Percentiles rank a stretch among this genome's conserved stretches.
These are phyloP conservation scores for Quillaja saponaria DNA, from an alignment of 306 rosid species.

Conservation along the genomic window DNA sequence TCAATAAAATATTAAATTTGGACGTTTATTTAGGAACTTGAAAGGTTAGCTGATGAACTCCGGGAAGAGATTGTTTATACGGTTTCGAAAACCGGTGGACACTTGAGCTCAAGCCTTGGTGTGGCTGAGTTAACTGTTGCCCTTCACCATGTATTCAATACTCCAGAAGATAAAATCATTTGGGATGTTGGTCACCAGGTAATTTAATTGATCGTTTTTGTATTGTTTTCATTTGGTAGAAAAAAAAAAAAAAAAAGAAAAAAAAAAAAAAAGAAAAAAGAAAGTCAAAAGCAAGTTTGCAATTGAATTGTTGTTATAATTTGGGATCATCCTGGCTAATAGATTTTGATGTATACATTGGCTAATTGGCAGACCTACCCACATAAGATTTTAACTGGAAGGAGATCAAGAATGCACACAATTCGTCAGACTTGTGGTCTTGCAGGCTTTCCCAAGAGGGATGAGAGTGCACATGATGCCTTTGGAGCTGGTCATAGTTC, in stretches of 20 bases:
- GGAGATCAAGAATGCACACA: constrained; percentile 67
- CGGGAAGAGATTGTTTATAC: constrained; percentile 57
- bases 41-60: constrained; percentile 46
- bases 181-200: constrained; percentile 88
- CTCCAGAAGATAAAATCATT: constrained; percentile 65
- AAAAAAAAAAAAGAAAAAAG: too few species aligned
- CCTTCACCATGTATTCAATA: constrained; percentile 60
- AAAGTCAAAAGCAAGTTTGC: too few species aligned
- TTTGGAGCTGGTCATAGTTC: constrained; percentile 72
- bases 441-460: constrained; percentile 71
- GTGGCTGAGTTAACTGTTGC: constrained; percentile 69
- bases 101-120: constrained; percentile 69
- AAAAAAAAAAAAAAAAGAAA: too few species aligned
- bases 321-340: background rate
- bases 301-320: too few species aligned
- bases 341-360: background rate
- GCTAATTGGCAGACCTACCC: constrained; percentile 48
- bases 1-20: background rate
- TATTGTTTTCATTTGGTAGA: background rate
- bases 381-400: constrained; percentile 69
- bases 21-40: constrained; percentile 48
- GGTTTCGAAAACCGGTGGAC: constrained; percentile 60
- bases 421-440: constrained; percentile 62
- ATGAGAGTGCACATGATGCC: constrained; percentile 62
- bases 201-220: background rate